These are phyloP conservation scores for Globisporangium splendens DNA, from an alignment of 352 stramenopile species.

Conservation along the genomic window DNA sequence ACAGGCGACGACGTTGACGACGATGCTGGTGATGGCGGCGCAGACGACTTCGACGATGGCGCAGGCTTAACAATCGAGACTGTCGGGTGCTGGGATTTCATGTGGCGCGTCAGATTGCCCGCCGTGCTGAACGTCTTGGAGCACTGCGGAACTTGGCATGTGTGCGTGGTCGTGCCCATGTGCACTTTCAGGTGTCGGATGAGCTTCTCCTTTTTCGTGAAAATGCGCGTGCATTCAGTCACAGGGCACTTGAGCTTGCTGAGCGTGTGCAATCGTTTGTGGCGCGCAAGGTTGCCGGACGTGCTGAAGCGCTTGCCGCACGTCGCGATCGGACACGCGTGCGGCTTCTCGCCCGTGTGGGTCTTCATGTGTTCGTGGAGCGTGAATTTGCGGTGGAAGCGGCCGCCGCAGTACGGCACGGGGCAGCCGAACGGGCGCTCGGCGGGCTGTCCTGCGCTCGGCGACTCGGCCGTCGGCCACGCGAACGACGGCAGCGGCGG, in stretches of 20 bases:
- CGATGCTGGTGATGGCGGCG: neutral
- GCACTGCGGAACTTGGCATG: constrained; percentile 44
- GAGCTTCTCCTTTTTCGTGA: constrained; percentile 50
- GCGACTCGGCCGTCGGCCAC: neutral
- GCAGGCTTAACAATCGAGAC: constrained; percentile 2
- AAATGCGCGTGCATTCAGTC: constrained; percentile 38
- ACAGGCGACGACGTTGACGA: neutral
- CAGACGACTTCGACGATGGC: neutral
- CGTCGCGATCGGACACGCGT: constrained; percentile 41
- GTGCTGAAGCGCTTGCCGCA: constrained; percentile 74
- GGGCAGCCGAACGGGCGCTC: constrained; percentile 48
- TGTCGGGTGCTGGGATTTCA: constrained; percentile 54
- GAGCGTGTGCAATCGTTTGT: constrained; percentile 54
- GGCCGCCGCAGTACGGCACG: constrained; percentile 39
- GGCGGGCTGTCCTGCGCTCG: constrained; percentile 9
- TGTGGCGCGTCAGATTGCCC: constrained; percentile 65
- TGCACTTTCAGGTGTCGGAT: constrained; percentile 48
- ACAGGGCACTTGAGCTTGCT: constrained; percentile 47
- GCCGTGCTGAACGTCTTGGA: constrained; percentile 66
- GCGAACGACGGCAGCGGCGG: neutral
- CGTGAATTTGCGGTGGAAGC: constrained; percentile 72
- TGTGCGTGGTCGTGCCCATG: constrained; percentile 44
- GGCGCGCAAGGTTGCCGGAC: constrained; percentile 66
- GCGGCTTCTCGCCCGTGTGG: constrained; percentile 72
- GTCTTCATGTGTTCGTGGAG: constrained; percentile 76